Percentiles rank a stretch among this genome's conserved stretches.
phyloP scores from a whole-genome alignment of 768 basidiomycete genomes.

The Phylloporus sp. region DNA sequence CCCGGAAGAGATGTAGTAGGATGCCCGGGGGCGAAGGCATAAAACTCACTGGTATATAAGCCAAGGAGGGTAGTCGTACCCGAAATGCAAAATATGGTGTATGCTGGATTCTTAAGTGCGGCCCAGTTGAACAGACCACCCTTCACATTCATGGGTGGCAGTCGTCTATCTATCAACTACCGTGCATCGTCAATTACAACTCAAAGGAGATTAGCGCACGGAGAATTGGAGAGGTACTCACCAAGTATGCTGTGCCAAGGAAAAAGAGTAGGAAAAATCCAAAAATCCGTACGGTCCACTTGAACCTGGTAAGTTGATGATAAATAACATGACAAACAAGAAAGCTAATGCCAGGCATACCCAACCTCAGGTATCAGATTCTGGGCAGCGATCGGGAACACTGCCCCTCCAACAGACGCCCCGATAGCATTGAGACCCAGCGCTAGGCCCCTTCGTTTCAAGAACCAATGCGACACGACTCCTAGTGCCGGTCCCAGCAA shows the following conservation, averaged over 20 bases:
- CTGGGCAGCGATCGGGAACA: slow-evolving; percentile 59
- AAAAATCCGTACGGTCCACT: slow-evolving; percentile 71
- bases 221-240: slow-evolving; percentile 9
- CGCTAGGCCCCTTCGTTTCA: slow-evolving; percentile 49
- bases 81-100: slow-evolving; percentile 54
- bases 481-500: slow-evolving; percentile 61
- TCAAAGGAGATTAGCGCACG: not conserved
- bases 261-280: slow-evolving; percentile 57
- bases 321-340: not conserved
- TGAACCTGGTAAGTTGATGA: slow-evolving; percentile 45
- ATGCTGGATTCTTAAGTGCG: slow-evolving; percentile 47
- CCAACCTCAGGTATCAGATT: slow-evolving; percentile 53
- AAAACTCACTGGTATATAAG: slow-evolving; percentile 54
- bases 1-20: no score
- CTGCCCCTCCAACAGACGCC: slow-evolving; percentile 63
- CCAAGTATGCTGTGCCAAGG: slow-evolving; percentile 54
- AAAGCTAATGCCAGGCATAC: slow-evolving; percentile 31
- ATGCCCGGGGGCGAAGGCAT: not conserved
- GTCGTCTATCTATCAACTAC: slow-evolving; percentile 40
- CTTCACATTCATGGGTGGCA: slow-evolving; percentile 49
- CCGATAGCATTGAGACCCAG: slow-evolving; percentile 64
- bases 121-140: slow-evolving; percentile 57
- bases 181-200: not conserved
- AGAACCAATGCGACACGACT: slow-evolving; percentile 73
- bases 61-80: slow-evolving; percentile 61